Evolutionary conservation across 78 protist genomes (phyloP).

Genomic region (Mastigamoeba balamuthi): DNA sequence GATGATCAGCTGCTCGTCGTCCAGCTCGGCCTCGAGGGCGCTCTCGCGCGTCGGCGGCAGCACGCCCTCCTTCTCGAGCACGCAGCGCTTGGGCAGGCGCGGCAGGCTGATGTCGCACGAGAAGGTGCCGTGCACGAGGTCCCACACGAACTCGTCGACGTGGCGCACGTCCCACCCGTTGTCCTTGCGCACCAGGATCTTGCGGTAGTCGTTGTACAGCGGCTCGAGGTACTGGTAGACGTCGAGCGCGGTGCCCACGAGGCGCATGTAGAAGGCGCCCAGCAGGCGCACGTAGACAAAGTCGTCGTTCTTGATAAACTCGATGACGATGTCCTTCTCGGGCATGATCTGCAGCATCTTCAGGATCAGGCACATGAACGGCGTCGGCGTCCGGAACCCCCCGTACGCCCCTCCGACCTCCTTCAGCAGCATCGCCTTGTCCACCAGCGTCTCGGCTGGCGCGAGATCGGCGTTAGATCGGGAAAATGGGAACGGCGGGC

Average conservation of each 20-base stretch:
- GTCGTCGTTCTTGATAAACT: constrained; percentile 73
- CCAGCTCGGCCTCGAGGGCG: constrained; percentile 53
- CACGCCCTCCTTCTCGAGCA: not conserved
- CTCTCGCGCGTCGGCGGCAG: constrained; percentile 32
- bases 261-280: constrained; percentile 89
- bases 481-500: not conserved
- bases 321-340: constrained; percentile 72
- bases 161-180: constrained; percentile 5
- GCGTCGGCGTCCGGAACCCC: constrained; percentile 72
- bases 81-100: constrained; percentile 42
- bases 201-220: constrained; percentile 73
- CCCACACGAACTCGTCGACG: constrained; percentile 82
- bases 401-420: constrained; percentile 85
- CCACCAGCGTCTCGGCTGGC: constrained; percentile 76
- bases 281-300: constrained; percentile 77
- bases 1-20: not conserved
- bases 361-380: constrained; percentile 79
- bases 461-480: not conserved
- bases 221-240: constrained; percentile 81
- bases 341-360: constrained; percentile 89
- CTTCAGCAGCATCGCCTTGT: constrained; percentile 77
- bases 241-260: constrained; percentile 65
- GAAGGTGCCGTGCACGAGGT: constrained; percentile 39
- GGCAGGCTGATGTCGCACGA: constrained; percentile 76
- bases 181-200: not conserved